Base-by-base conservation (phyloP, 1,139 yeast genomes). In the Hansenula sp. region DNA sequence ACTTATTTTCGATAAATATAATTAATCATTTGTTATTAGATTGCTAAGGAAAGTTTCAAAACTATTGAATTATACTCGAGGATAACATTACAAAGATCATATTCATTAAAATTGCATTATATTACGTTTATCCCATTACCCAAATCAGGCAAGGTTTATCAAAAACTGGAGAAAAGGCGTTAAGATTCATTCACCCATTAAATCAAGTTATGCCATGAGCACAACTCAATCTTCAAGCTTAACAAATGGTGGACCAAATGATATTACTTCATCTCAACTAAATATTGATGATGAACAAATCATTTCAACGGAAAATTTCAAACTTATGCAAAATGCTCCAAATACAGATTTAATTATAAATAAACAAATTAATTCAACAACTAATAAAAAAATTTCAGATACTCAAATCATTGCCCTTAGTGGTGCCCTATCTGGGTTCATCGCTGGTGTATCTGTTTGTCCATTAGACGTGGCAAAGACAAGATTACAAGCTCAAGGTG, bases 401-500 rank as follows among this genome's bases (percentile, higher is more conserved):
- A 62, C 73, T 12, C 72, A 76, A 45, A 70, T 81, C 21, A 75
- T 79, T 33, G 87, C 91, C 2, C 57, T 79, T 1, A 76, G 95
- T 25, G 99, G 99, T 3, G 98, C 98, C 1, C 59, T 87, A 34
- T 91, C 98, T 0, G 99, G 99, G 2, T 81, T 95, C 44, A 69
- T 87, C 41, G 87, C 97, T 3, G 98, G 98, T 3, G 74, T 95
- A 0, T 74, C 81, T 8, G 99, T 94, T 10, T 93, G 96, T 63
- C 99, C 99, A 2, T 70, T 93, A 31, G 97, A 93, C 59, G 95
- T 93, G 43, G 90, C 95, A 36, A 88, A 96, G 67, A 93, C 99
- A 7, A 74, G 96, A 62, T 72, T 93, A 47, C 99, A 93, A 66
- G 97, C 98, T 0, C 98, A 91, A 64, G 96, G 97, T 2, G 54